Base-by-base conservation (phyloP, 2,329 filamentous ascomycete species). In the Zymoseptoria brevis region DNA sequence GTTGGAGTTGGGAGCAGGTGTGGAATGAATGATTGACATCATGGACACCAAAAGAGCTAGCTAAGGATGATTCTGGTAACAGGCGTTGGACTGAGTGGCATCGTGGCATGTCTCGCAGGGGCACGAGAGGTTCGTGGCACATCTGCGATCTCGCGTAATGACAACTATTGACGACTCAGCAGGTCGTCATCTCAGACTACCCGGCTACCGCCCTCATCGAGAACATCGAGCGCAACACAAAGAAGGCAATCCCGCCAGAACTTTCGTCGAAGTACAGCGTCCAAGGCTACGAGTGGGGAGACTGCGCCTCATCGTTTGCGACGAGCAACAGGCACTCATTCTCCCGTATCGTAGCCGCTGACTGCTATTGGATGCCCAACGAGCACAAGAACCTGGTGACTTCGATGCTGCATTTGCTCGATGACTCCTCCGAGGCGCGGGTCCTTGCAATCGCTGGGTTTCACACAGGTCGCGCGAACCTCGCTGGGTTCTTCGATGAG, bases 281-380 rank as follows among this genome's bases (percentile, higher is more conserved):
- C 4, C 70, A 81, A 55, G 85, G 85, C 1, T 87, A 90, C 66
- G 74, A 77, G 45, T 90, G 87, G 87, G 86, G 87, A 6, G 79
- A 80, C 19, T 69, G 83, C 1, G 67, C 72, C 13, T 72, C 74
- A 16, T 50, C 70, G 24, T 77, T 83, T 54, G 73, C 77, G 11
- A 22, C 51, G 6, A 55, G 65, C 1, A 64, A 75, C 55, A 73
- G 73, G 11, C 73, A 74, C 8, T 59, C 64, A 1, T 89, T 85
- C 68, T 83, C 83, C 52, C 80, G 85, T 59, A 77, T 90, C 49
- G 73, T 89, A n/a, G 84, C 84, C 0, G 85, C 86, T 62, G 87
- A 90, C 73, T 89, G 87, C 68, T 79, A 88, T 58, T 90, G 87
- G 87, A 89, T 90, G 85, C 82, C 83, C 1, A 81, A 80, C 76